Percentiles rank a stretch among this genome's conserved stretches.
These are phyloP conservation scores for Hibiscus tridactylites DNA, from an alignment of 345 rosid genomes.

Conservation along the genomic window DNA sequence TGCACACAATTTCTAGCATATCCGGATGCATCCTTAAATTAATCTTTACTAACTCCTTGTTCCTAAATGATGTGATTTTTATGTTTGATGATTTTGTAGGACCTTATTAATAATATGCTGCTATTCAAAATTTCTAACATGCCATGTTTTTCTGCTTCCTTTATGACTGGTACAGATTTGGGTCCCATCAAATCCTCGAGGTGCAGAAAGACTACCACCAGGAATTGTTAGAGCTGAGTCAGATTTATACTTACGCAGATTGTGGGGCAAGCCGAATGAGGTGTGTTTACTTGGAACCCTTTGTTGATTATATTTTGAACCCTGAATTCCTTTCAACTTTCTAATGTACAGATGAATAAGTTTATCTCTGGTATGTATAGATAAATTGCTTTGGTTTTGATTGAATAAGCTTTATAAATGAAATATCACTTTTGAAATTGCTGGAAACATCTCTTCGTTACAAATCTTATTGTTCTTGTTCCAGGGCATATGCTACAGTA, in stretches of 20 bases:
- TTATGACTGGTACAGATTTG: slow-evolving; percentile 51
- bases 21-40: neutral
- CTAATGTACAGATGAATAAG: neutral
- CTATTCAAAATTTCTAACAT: neutral
- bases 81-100: slow-evolving; percentile 1
- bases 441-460: neutral
- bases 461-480: neutral
- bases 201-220: slow-evolving; percentile 86
- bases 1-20: neutral
- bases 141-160: slow-evolving; percentile 8
- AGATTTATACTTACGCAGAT: slow-evolving; percentile 68
- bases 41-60: neutral
- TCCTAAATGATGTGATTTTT: slow-evolving; percentile 1
- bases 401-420: neutral
- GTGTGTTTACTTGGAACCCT: slow-evolving; percentile 28
- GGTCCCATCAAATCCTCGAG: slow-evolving; percentile 93
- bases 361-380: neutral
- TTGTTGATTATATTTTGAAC: neutral
- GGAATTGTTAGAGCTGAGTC: slow-evolving; percentile 78
- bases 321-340: neutral
- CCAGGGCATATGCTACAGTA: neutral
- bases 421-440: neutral
- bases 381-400: neutral
- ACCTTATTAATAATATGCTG: neutral
- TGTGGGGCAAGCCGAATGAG: slow-evolving; percentile 93